A percentile compares a stretch with the other conserved stretches of the same genome.
Conservation (phyloP, 2,329 filamentous ascomycete species). For the Aspergillus ruber region DNA sequence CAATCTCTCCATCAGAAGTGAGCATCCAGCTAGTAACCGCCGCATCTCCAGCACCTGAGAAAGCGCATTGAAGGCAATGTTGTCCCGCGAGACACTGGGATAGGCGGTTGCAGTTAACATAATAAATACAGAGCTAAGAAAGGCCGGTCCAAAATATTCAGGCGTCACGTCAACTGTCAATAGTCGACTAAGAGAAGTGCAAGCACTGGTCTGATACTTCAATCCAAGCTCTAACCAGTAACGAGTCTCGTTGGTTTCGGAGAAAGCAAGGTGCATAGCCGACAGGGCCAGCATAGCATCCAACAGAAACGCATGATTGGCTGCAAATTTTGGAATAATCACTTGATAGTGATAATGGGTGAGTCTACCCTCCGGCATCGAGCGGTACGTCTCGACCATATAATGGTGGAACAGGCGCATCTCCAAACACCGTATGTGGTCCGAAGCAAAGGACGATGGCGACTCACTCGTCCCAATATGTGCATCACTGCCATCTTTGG, state of each 20-base stretch:
- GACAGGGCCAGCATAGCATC: slow-evolving; percentile 39
- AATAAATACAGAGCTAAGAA: slow-evolving; percentile 35
- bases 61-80: slow-evolving; percentile 18
- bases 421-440: slow-evolving; percentile 24
- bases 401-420: slow-evolving; percentile 35
- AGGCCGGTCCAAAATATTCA: slow-evolving; percentile 38
- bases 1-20: slow-evolving; percentile 14
- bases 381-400: slow-evolving; percentile 29
- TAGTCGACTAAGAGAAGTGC: slow-evolving; percentile 27
- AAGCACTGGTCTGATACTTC: slow-evolving; percentile 31
- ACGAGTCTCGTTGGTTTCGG: slow-evolving; percentile 20
- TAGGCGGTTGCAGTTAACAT: slow-evolving; percentile 31
- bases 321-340: slow-evolving; percentile 31
- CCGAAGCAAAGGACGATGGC: slow-evolving; percentile 3
- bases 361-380: slow-evolving; percentile 24
- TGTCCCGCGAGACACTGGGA: slow-evolving; percentile 21
- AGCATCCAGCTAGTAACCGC: slow-evolving; percentile 22
- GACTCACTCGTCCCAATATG: slow-evolving; percentile 8
- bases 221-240: slow-evolving; percentile 29
- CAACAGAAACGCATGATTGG: slow-evolving; percentile 40
- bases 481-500: slow-evolving; percentile 11
- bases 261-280: slow-evolving; percentile 38
- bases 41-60: slow-evolving; percentile 22
- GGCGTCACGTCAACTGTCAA: slow-evolving; percentile 30
- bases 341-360: slow-evolving; percentile 29